These are phyloP conservation scores for Apiospora marii DNA, from an alignment of 2,329 filamentous ascomycete species.

Conservation along the genomic window DNA sequence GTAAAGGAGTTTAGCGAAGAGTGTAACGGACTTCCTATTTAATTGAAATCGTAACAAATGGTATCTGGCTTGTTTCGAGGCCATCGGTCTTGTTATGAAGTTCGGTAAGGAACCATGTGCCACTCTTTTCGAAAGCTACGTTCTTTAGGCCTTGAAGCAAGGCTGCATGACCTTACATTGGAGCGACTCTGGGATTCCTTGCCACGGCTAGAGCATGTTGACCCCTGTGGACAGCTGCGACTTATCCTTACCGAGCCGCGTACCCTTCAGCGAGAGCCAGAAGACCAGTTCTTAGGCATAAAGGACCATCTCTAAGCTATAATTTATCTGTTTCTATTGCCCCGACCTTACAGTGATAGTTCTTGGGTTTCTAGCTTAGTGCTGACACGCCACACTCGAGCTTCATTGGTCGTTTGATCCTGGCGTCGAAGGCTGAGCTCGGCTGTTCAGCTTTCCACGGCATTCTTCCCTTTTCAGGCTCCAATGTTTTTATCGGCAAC, in stretches of 20 bases:
- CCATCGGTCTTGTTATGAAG: background rate
- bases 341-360: no score
- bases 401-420: no score
- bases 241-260: background rate
- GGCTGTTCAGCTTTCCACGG: no score
- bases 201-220: background rate
- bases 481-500: no score
- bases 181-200: background rate
- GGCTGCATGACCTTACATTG: background rate
- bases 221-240: background rate
- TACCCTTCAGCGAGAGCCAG: background rate
- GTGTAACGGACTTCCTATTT: no score
- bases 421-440: no score
- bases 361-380: no score
- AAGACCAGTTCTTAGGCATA: background rate
- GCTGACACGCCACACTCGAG: no score
- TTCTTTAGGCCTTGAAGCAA: constrained; percentile 1
- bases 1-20: no score
- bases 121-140: background rate
- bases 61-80: constrained; percentile 2
- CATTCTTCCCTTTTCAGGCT: no score
- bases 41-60: no score
- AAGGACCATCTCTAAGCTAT: background rate
- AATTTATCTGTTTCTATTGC: no score
- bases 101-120: background rate